Evolutionary conservation across 805 yeast genomes (phyloP), one percentile per base, ranked within the genome.

Genomic region (Scheffersomyces amazonensis): DNA sequence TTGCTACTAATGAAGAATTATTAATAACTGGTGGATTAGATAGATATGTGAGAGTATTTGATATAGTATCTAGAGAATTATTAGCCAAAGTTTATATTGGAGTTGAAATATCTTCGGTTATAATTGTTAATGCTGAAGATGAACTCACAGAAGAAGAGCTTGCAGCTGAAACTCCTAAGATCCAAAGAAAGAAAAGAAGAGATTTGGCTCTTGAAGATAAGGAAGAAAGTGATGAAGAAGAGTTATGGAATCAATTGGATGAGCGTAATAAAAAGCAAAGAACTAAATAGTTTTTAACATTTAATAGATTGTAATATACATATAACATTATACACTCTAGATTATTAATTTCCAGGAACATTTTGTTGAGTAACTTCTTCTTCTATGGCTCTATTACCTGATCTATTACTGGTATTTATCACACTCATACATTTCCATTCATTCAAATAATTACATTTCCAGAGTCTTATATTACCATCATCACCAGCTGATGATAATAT

Each of bases 341-440:
- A 11, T 24, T 24, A 24, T 27, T 13, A 27, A 16, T 27, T 27
- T 5, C 17, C 30, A 4, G 30, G 15, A 27, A 17, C 17, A 13
- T 13, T 27, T 27, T 27, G 30, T 5, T 16, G 5, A 13, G 21
- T 16, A 31, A 23, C 22, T 20, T 42, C 46, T 15, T 28, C 28
- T 27, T 50, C 46, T 11, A 46, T 48, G 16, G 36, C 40, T 34
- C 60, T 42, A 34, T 47, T 50, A 13, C 48, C 56, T 21, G 55
- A 52, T 31, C 58, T 45, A 42, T 55, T 55, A 29, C 58, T 53
- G 17, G 58, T 54, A 39, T 54, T 56, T 34, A 49, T 59, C 11
- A 88, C 90, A 44, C 96, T 87, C 80, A 91, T 80, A 58, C 96
- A 89, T 62, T 84, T 88, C 75, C 89, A 93, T 53, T 86, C 87